A percentile compares a stretch with the other conserved stretches of the same genome.
Evolutionary conservation across 306 rosid genomes (phyloP).

Genomic region (Astragalus glycyphyllos): DNA sequence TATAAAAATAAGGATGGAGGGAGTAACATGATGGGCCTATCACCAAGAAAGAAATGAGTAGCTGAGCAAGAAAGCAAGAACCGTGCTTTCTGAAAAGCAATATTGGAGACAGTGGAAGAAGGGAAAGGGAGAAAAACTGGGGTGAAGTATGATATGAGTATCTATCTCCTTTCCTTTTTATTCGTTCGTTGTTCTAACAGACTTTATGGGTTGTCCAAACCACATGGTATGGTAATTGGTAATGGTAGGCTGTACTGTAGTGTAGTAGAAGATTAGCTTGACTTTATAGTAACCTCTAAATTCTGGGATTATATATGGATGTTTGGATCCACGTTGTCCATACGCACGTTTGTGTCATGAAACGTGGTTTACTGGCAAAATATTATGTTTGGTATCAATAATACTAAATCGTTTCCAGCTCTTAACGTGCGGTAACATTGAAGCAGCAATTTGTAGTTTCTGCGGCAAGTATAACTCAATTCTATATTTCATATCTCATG

Average conservation of each 20-base stretch:
- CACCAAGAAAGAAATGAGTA: slow-evolving; percentile 25
- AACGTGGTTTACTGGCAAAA: no score
- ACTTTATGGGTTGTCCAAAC: slow-evolving; percentile 41
- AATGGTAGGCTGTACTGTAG: no score
- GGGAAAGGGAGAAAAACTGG: slow-evolving; percentile 14
- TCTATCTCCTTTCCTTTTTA: slow-evolving; percentile 10
- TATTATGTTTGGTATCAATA: no score
- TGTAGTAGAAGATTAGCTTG: background rate
- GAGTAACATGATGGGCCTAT: slow-evolving; percentile 28
- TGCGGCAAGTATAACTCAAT: no score
- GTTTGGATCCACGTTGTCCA: no score
- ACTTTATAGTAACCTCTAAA: slow-evolving; percentile 1
- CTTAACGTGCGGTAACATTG: no score
- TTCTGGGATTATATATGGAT: background rate
- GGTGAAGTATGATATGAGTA: slow-evolving; percentile 13
- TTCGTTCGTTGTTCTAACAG: background rate
- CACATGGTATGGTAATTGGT: slow-evolving; percentile 30
- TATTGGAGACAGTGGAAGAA: background rate
- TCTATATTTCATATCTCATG: no score
- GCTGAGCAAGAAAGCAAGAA: slow-evolving; percentile 8
- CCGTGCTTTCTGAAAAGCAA: slow-evolving; percentile 41
- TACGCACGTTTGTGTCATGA: no score
- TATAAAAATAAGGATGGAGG: slow-evolving; percentile 21
- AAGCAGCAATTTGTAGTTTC: no score
- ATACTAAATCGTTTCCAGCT: no score